Conservation (phyloP, 164 flowering plant species). For the Kingdonia uniflora region DNA sequence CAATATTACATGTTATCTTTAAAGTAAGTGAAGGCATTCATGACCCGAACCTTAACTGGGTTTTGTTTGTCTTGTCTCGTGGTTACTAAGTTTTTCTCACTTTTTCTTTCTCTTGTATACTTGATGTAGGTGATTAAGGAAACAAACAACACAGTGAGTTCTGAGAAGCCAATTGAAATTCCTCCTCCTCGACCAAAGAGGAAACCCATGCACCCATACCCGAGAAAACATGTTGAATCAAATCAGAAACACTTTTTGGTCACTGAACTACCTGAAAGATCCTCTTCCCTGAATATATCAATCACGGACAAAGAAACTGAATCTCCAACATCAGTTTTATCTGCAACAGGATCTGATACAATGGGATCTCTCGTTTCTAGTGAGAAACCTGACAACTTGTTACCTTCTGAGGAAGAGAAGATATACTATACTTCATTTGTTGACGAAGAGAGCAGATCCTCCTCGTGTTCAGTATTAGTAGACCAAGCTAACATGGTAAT, state of each 20-base stretch:
- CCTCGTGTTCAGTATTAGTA: constrained; percentile 11
- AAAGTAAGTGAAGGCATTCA: constrained; percentile 15
- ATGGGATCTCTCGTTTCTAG: constrained; percentile 28
- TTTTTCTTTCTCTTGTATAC: constrained; percentile 2
- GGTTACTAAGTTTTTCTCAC: constrained; percentile 1
- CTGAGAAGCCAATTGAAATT: constrained; percentile 53
- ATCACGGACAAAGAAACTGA: constrained; percentile 30
- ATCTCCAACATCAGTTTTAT: constrained; percentile 62
- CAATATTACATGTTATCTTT: constrained; percentile 2
- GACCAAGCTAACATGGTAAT: constrained; percentile 29
- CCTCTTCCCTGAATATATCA: constrained; percentile 29
- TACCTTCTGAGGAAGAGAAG: constrained; percentile 15
- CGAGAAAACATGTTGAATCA: constrained; percentile 43
- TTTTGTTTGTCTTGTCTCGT: constrained; percentile 3
- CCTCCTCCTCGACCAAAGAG: constrained; percentile 92
- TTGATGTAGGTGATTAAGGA: constrained; percentile 46
- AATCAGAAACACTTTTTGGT: constrained; percentile 14
- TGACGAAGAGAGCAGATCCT: constrained; percentile 25
- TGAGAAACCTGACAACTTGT: constrained; percentile 12
- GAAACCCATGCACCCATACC: constrained; percentile 81
- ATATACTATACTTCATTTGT: constrained; percentile 10
- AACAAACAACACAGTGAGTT: constrained; percentile 22
- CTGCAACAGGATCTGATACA: constrained; percentile 38
- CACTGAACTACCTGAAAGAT: constrained; percentile 18
- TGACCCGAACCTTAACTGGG: constrained; percentile 14